Conservation (phyloP, 1,284 basidiomycete species). For the Heterobasidion parviporum region DNA sequence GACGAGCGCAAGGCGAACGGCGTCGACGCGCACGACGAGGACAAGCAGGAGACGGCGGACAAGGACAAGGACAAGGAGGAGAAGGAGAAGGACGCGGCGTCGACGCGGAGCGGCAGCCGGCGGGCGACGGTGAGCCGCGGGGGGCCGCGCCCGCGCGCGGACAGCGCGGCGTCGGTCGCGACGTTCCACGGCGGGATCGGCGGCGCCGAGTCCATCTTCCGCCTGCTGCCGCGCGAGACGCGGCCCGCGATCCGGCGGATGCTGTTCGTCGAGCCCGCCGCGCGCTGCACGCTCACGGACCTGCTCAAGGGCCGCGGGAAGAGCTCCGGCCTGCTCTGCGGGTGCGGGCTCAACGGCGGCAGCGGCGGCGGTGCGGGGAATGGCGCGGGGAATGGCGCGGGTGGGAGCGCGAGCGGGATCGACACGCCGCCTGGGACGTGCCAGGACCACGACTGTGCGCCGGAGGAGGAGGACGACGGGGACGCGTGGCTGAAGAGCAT, state of each 20-base stretch:
- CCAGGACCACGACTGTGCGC: conserved; percentile 54
- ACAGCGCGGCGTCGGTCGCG: conserved; percentile 58
- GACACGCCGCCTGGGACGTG: conserved; percentile 34
- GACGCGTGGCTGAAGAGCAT: conserved; percentile 77
- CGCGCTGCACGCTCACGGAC: conserved; percentile 92
- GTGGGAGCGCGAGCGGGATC: conserved; percentile 15
- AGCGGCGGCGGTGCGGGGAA: conserved; percentile 9
- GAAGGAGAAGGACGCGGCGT: conserved; percentile 8
- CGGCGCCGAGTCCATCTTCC: conserved; percentile 95
- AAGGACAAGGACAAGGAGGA: conserved; percentile 5
- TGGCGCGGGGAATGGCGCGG: neutral
- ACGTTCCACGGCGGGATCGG: conserved; percentile 71
- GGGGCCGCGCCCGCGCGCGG: conserved; percentile 39
- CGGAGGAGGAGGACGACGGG: conserved; percentile 64
- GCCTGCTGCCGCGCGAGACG: conserved; percentile 90
- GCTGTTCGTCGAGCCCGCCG: conserved; percentile 85
- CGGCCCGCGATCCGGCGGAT: conserved; percentile 86
- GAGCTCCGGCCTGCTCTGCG: conserved; percentile 70
- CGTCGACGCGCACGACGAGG: neutral
- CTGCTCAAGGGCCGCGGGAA: conserved; percentile 78
- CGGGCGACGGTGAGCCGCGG: conserved; percentile 2
- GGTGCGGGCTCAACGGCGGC: conserved; percentile 42
- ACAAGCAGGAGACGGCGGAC: neutral
- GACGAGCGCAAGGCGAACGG: neutral
- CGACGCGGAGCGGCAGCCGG: conserved; percentile 10